A percentile compares a stretch with the other conserved stretches of the same genome.
phyloP scores from a whole-genome alignment of 2,329 filamentous ascomycete genomes.

The Chrysoporthe austroafricana region DNA sequence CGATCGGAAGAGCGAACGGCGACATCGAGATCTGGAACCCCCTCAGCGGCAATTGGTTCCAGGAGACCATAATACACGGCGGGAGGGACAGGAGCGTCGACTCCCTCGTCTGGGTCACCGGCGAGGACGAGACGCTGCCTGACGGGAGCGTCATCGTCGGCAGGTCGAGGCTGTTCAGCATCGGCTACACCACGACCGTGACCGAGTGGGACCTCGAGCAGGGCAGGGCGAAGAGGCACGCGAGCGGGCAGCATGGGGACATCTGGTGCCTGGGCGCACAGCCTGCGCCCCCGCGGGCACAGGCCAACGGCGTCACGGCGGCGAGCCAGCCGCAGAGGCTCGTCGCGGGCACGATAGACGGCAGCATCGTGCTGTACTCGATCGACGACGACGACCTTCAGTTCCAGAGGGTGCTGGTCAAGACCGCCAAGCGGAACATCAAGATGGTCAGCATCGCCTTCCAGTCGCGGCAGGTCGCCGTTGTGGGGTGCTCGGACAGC shows the following conservation, averaged over 20 bases:
- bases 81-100: constrained; percentile 87
- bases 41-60: constrained; percentile 78
- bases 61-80: constrained; percentile 84
- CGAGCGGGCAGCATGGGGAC: constrained; percentile 90
- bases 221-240: constrained; percentile 77
- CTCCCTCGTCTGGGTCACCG: constrained; percentile 87
- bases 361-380: constrained; percentile 83
- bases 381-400: constrained; percentile 82
- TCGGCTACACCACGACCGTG: constrained; percentile 88
- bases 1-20: constrained; percentile 89
- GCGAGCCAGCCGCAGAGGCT: constrained; percentile 55
- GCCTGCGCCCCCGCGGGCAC: constrained; percentile 55
- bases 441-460: constrained; percentile 91
- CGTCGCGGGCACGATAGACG: constrained; percentile 87
- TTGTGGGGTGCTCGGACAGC: constrained; percentile 95
- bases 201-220: constrained; percentile 93
- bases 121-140: constrained; percentile 71
- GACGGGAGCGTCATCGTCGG: constrained; percentile 68
- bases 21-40: constrained; percentile 99
- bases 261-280: constrained; percentile 96
- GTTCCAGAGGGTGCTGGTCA: constrained; percentile 75
- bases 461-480: constrained; percentile 78
- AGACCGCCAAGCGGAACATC: constrained; percentile 80
- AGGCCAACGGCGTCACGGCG: constrained; percentile 32
- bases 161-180: constrained; percentile 87